Percentiles rank a stretch among this genome's conserved stretches.
phyloP scores from a whole-genome alignment of 2,329 filamentous ascomycete genomes.

The Colletotrichum chrysophilum region DNA sequence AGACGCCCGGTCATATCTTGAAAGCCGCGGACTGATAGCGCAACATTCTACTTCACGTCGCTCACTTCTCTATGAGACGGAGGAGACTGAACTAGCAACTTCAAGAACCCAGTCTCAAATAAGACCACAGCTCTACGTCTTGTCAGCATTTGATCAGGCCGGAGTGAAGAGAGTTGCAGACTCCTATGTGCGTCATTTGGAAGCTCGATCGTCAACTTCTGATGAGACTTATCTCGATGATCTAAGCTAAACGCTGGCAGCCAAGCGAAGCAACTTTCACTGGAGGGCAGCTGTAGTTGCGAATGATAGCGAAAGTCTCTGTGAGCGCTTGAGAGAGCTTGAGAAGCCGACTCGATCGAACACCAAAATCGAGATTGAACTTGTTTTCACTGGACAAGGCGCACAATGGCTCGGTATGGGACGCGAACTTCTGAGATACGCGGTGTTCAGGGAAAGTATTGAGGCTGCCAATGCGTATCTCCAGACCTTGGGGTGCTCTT shows the following conservation, averaged over 20 bases:
- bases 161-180: too few species aligned
- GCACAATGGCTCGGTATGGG: constrained; percentile 27
- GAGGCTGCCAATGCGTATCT: constrained; percentile 16
- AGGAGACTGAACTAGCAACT: background rate
- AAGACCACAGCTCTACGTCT: background rate
- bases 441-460: constrained; percentile 36
- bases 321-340: background rate
- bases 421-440: constrained; percentile 32
- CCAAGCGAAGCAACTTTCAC: background rate
- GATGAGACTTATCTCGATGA: background rate
- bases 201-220: background rate
- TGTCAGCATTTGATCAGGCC: background rate
- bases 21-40: background rate
- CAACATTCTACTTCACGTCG: background rate
- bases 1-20: background rate
- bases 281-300: background rate
- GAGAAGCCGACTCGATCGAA: background rate
- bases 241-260: background rate
- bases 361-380: background rate
- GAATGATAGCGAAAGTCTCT: background rate
- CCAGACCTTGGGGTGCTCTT: constrained; percentile 9
- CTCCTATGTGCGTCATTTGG: background rate
- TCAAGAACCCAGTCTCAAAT: background rate
- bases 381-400: constrained; percentile 30
- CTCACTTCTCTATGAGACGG: background rate